Evolutionary conservation across 305 asterid genomes (phyloP), one percentile per base, ranked within the genome.

Genomic region (Withania somnifera): DNA sequence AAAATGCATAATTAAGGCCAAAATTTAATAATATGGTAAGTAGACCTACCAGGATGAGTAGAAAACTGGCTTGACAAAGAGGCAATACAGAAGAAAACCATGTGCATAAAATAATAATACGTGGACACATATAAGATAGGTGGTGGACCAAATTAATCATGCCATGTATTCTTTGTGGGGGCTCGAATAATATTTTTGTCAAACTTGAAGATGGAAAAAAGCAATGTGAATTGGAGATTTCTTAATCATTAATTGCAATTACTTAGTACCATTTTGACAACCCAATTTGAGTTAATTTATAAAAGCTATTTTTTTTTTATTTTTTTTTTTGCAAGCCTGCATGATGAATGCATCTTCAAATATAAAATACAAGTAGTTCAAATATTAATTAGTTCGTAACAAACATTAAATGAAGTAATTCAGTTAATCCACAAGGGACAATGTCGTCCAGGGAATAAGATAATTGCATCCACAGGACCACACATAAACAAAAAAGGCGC

Each of bases 151-250:
- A 57, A 38, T 26, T 20, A 83, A 77, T 79, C 17, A 68, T 83
- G 77, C 45, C 86, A 61, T 47, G 68, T 79, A 42, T 68, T 51
- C 68, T 68, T 79, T 69, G 82, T 45, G 81, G 81, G 81, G 53
- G 32, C 75, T 64, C 34, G 50, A 26, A 36, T 79, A 11, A 19
- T 17, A 79, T 79, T 40, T 58, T 56, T 36, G 40, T 79, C 82
- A 58, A 79, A 79, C 58, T 58, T 40, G 0, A 79, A 45, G 68
- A 69, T 15, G 22, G 47, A 0, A 17, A 69, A n/a, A 83, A 57
- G 68, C 68, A 56, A 78, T 68, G 52, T 79, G 54, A 40, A 47
- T 50, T 6, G n/a, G 61, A 24, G 80, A 76, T 79, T 68, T 69
- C 58, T 40, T 79, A 79, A 79, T 79, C 17, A 58, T 38, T 75